Evolutionary conservation across 768 basidiomycete species (phyloP).

Genomic region (Lentinula boryana): DNA sequence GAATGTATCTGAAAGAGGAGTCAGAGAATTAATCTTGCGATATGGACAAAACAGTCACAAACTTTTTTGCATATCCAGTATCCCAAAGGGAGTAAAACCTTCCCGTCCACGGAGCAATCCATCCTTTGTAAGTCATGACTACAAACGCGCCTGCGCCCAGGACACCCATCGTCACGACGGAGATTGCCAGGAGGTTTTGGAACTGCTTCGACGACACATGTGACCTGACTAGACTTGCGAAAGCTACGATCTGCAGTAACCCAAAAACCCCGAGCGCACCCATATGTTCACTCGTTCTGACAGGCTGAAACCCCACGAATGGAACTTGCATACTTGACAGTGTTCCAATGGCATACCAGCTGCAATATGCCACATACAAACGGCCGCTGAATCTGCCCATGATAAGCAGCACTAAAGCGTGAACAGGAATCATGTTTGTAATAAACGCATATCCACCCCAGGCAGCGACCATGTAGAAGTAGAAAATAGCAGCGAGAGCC

Average conservation of each 20-base stretch:
- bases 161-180: conserved; percentile 63
- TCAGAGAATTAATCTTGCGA: conserved; percentile 9
- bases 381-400: conserved; percentile 95
- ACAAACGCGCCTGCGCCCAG: conserved; percentile 71
- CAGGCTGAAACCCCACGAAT: conserved; percentile 99
- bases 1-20: conserved; percentile 62
- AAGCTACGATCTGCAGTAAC: conserved; percentile 92
- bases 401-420: conserved; percentile 87
- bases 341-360: conserved; percentile 98
- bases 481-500: conserved; percentile 88
- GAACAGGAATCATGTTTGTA: conserved; percentile 99
- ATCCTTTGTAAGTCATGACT: conserved; percentile 84
- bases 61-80: conserved; percentile 98
- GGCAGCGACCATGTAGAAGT: conserved; percentile 99
- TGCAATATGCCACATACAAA: conserved; percentile 91
- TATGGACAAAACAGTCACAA: conserved; percentile 19
- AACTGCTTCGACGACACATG: conserved; percentile 93
- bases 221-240: conserved; percentile 81
- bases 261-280: conserved; percentile 97
- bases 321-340: conserved; percentile 99
- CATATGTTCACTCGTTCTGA: conserved; percentile 98
- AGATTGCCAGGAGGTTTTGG: conserved; percentile 67
- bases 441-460: conserved; percentile 99
- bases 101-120: conserved; percentile 99
- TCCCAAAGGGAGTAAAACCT: conserved; percentile 99